phyloP scores from a whole-genome alignment of 169 alveolate genomes.

The Plasmodium blacklocki region DNA sequence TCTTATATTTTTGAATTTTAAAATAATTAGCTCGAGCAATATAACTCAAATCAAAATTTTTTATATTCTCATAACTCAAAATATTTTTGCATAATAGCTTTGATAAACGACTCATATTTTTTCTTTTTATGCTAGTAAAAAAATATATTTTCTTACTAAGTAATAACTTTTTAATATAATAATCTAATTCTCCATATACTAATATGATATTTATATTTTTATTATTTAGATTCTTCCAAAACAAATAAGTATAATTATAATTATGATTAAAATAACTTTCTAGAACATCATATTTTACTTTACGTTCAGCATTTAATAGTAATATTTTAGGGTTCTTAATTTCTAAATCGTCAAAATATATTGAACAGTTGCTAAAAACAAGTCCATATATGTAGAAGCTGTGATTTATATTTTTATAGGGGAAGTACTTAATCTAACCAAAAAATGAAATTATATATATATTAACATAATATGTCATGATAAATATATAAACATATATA shows the following conservation, averaged over 20 bases:
- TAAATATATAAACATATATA: background rate
- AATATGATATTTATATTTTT: conserved; percentile 49
- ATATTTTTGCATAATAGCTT: conserved; percentile 42
- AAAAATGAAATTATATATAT: background rate
- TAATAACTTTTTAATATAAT: conserved; percentile 51
- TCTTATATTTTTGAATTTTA: conserved; percentile 57
- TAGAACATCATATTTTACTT: conserved; percentile 18
- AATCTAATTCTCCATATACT: conserved; percentile 49
- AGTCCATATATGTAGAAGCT: conserved; percentile 66
- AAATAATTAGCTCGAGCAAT: conserved; percentile 68
- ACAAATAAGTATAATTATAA: conserved; percentile 23
- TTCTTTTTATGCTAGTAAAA: conserved; percentile 65
- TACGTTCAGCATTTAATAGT: conserved; percentile 32
- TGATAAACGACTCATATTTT: conserved; percentile 50
- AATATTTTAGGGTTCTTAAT: conserved; percentile 69
- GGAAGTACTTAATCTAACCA: conserved; percentile 55
- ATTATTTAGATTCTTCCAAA: conserved; percentile 37
- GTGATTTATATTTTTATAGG: conserved; percentile 38
- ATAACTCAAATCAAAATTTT: conserved; percentile 52
- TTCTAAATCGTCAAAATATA: conserved; percentile 63
- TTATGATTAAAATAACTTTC: conserved; percentile 28
- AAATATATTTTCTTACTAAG: conserved; percentile 65
- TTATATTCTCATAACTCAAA: conserved; percentile 46
- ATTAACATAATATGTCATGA: background rate
- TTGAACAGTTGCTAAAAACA: conserved; percentile 60